phyloP scores from a whole-genome alignment of 768 basidiomycete species.

The Hypsizygus marmoreus region DNA sequence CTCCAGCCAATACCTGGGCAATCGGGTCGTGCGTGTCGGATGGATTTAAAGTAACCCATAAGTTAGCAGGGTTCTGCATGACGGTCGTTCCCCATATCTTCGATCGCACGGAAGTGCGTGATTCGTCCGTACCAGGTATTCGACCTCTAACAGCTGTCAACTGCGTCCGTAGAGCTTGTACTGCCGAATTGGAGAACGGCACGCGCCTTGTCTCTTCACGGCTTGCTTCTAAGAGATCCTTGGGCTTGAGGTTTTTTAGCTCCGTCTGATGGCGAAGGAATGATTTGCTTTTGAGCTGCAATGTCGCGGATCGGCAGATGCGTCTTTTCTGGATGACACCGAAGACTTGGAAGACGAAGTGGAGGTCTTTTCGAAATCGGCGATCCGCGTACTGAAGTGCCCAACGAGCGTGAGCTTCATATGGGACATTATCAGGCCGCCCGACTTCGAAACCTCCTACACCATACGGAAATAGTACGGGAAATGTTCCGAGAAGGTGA shows the following conservation, averaged over 20 bases:
- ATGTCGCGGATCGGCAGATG: conserved; percentile 20
- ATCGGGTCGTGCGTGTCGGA: conserved; percentile 43
- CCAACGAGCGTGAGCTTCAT: conserved; percentile 31
- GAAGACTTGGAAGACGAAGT: conserved; percentile 32
- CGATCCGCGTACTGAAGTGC: conserved; percentile 28
- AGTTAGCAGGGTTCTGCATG: conserved; percentile 25
- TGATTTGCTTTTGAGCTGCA: conserved; percentile 32
- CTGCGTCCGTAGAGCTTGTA: conserved; percentile 25
- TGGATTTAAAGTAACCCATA: conserved; percentile 50
- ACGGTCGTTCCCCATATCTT: conserved; percentile 40
- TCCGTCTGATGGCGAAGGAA: conserved; percentile 22
- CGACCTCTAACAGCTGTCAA: conserved; percentile 22
- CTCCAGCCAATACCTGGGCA: conserved; percentile 43
- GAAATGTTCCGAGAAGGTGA: conserved; percentile 3
- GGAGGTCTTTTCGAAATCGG: conserved; percentile 27
- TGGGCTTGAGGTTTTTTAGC: conserved; percentile 24
- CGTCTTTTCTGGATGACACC: conserved; percentile 30
- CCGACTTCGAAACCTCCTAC: conserved; percentile 1
- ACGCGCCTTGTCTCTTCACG: conserved; percentile 31
- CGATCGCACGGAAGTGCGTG: conserved; percentile 18
- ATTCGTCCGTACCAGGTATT: conserved; percentile 37
- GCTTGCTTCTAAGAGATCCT: conserved; percentile 31
- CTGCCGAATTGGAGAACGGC: conserved; percentile 24
- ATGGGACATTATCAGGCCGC: conserved; percentile 17
- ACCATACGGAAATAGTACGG: neutral